Evolutionary conservation across 2,329 filamentous ascomycete genomes (phyloP).

Genomic region (Ophiostoma sp.): DNA sequence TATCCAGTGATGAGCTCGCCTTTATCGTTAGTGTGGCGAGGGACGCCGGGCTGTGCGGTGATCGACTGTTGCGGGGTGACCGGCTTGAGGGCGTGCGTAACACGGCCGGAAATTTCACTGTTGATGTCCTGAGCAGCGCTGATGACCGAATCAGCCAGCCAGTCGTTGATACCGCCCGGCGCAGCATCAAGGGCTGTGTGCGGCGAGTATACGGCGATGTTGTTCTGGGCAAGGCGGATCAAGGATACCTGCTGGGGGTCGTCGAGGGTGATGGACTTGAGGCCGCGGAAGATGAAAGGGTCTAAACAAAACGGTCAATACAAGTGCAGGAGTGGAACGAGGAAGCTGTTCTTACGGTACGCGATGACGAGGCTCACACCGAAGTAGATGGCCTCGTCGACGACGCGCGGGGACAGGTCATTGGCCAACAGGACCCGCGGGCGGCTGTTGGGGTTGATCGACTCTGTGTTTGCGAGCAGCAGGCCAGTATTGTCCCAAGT

Average conservation of each 20-base stretch:
- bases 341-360: slow-evolving; percentile 49
- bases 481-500: slow-evolving; percentile 97
- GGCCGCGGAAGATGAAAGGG: slow-evolving; percentile 89
- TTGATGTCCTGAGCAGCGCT: neutral
- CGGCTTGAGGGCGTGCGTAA: slow-evolving; percentile 33
- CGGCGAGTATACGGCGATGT: slow-evolving; percentile 91
- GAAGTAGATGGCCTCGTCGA: slow-evolving; percentile 77
- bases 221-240: slow-evolving; percentile 72
- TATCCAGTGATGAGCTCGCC: slow-evolving; percentile 37
- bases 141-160: slow-evolving; percentile 79
- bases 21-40: slow-evolving; percentile 28
- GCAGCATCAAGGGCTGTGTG: slow-evolving; percentile 93
- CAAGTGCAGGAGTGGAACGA: neutral
- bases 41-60: neutral
- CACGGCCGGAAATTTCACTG: neutral
- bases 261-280: slow-evolving; percentile 79
- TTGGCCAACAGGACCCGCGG: slow-evolving; percentile 60
- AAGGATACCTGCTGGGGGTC: slow-evolving; percentile 85
- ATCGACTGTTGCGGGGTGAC: slow-evolving; percentile 39
- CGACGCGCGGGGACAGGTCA: slow-evolving; percentile 83
- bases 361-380: slow-evolving; percentile 75
- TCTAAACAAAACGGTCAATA: slow-evolving; percentile 46
- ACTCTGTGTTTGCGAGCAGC: slow-evolving; percentile 44
- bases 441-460: slow-evolving; percentile 32
- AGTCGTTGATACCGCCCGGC: slow-evolving; percentile 79